Percentiles rank a stretch among this genome's conserved stretches.
Conservation (phyloP, 2,329 filamentous ascomycete species). For the Corniculantispora saksenae region DNA sequence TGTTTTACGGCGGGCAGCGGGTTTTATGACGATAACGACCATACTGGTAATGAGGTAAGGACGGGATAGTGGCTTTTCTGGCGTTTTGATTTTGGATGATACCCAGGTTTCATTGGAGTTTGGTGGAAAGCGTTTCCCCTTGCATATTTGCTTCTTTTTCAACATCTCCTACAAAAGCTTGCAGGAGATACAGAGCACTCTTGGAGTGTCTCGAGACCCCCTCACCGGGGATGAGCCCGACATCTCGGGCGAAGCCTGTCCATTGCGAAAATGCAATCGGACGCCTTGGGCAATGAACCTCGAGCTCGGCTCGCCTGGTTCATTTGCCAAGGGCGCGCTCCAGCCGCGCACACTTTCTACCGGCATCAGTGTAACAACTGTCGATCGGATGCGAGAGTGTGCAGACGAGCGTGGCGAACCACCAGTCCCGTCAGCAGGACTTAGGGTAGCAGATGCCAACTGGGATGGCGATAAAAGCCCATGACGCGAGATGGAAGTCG, state of each 20-base stretch:
- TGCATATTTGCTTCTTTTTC: neutral
- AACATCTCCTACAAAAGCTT: neutral
- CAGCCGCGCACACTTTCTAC: neutral
- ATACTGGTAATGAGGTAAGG: constrained; percentile 1
- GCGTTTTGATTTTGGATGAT: constrained; percentile 6
- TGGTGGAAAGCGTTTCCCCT: neutral
- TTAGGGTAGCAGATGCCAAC: constrained; percentile 22
- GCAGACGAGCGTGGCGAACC: neutral
- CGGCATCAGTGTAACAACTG: neutral
- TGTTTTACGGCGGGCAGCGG: constrained; percentile 18
- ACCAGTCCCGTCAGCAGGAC: constrained; percentile 13
- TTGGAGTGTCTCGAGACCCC: neutral
- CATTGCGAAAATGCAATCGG: constrained; percentile 9
- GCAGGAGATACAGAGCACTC: neutral
- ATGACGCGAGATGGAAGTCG: constrained; percentile 21
- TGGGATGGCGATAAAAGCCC: constrained; percentile 22
- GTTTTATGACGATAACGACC: constrained; percentile 1
- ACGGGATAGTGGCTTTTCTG: neutral
- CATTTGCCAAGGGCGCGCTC: neutral
- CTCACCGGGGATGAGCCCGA: neutral
- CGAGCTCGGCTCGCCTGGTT: neutral
- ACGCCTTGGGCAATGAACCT: neutral
- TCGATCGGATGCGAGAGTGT: neutral
- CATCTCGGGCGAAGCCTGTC: neutral
- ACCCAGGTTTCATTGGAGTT: neutral